Conservation (phyloP, 2,329 filamentous ascomycete genomes). For the Colletotrichum musae region DNA sequence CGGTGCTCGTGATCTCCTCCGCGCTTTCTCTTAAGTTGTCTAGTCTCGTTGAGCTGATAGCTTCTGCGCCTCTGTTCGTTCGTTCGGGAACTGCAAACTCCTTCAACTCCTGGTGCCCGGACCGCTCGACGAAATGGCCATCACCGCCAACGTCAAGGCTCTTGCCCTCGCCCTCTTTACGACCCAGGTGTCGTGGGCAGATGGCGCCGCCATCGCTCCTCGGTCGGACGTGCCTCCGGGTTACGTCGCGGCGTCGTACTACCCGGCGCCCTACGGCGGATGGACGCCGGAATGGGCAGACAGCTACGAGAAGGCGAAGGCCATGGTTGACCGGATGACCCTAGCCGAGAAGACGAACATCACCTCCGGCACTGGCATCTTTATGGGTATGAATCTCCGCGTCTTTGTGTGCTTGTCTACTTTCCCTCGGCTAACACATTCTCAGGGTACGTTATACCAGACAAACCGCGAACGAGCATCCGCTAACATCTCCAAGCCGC, state of each 20-base stretch:
- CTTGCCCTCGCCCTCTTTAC: conserved; percentile 32
- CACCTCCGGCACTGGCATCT: conserved; percentile 78
- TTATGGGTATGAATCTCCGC: conserved; percentile 69
- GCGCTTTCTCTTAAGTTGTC: not conserved
- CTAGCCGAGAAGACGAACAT: conserved; percentile 86
- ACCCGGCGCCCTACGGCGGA: conserved; percentile 80
- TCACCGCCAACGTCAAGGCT: conserved; percentile 22
- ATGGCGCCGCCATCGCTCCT: conserved; percentile 25
- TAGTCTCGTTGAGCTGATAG: not conserved
- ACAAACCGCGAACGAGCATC: not conserved
- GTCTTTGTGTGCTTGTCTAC: not conserved
- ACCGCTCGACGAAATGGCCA: conserved; percentile 10
- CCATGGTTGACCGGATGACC: conserved; percentile 81
- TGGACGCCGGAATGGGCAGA: conserved; percentile 78
- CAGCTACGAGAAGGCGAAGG: conserved; percentile 78
- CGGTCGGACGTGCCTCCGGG: conserved; percentile 37
- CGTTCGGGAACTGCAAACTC: not conserved
- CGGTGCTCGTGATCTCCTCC: not conserved
- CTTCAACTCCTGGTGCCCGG: not conserved
- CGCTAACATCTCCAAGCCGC: conserved; percentile 55
- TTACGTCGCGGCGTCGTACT: conserved; percentile 73
- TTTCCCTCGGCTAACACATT: conserved; percentile 27
- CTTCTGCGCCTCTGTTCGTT: not conserved
- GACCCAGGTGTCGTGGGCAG: conserved; percentile 20
- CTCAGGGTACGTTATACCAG: conserved; percentile 43